Evolutionary conservation across 192 early-diverging fungal genomes (phyloP), one percentile per base, ranked within the genome.

Genomic region (Pilobolus umbonatus): DNA sequence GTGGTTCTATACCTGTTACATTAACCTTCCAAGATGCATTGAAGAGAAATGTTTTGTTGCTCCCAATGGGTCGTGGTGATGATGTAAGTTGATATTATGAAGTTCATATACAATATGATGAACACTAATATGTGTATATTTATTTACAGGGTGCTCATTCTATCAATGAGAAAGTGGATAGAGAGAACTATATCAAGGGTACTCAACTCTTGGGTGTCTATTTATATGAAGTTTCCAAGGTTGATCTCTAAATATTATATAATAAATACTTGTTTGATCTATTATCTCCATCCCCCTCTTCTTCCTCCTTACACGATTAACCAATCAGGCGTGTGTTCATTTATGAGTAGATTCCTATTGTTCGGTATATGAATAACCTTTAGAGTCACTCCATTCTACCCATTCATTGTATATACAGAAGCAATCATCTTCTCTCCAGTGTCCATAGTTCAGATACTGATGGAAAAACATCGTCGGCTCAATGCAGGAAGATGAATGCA

Each of bases 1-100:
- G 94, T 56, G 96, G 96, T 7, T 92, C 89, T 28, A 98, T 98
- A 66, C 96, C 96, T 21, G 95, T 98, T 12, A 98, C 96, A 8
- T 79, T 98, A 55, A 94, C 91, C 5, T 98, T 98, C 82, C 93
- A 98, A 81, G 94, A 98, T 66, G 88, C 90, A 35, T 76, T 98
- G 19, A 73, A 88, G 54, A 89, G 88, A 78, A 93, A 86, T 65
- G 91, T 95, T 21, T 74, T 98, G 50, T 81, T 98, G 64, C 78
- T 98, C 63, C 96, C 96, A 30, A 96, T 98, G 93, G 96, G 94
- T 52, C 81, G 89, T 21, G 75, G 82, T 62, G 92, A 93, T 73
- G 93, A 94, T 57, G 74, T 73, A 71, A 62, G 71, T 56, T 36
- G 9, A 21, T 39, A 38, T 24, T 45, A 65, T 51, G 15, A 55